phyloP scores from a whole-genome alignment of 306 rosid species.

The Phaseolus lunatus region DNA sequence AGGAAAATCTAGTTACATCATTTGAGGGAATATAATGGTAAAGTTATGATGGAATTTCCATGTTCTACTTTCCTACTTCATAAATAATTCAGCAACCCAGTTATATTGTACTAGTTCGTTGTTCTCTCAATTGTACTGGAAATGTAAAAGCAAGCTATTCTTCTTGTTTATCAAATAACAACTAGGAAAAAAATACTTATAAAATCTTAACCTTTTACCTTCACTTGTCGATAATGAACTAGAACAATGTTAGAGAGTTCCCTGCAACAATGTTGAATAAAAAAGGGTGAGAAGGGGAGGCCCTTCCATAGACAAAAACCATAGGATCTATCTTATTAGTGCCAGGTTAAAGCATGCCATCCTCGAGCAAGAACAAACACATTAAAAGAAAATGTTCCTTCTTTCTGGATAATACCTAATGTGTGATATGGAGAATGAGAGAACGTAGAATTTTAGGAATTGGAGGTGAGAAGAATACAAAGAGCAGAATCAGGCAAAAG shows the following conservation, averaged over 20 bases:
- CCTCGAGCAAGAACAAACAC: slow-evolving; percentile 16
- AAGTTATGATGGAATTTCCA: slow-evolving; percentile 11
- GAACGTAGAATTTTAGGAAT: neutral
- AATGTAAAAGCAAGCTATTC: slow-evolving; percentile 21
- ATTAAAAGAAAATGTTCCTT: neutral
- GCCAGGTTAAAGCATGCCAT: slow-evolving; percentile 31
- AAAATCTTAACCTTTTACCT: slow-evolving; percentile 54
- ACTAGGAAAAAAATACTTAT: slow-evolving; percentile 7
- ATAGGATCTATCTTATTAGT: slow-evolving; percentile 7
- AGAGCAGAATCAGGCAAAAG: slow-evolving; percentile 2
- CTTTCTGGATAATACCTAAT: neutral
- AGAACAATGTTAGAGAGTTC: slow-evolving; percentile 86
- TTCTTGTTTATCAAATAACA: slow-evolving; percentile 12
- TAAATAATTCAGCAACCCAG: neutral
- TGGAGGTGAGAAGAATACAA: neutral
- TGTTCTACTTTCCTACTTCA: slow-evolving; percentile 12
- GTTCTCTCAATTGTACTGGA: slow-evolving; percentile 19
- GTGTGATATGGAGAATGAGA: neutral
- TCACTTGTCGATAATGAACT: slow-evolving; percentile 83
- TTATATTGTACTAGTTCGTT: neutral
- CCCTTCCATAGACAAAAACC: slow-evolving; percentile 24
- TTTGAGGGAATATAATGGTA: neutral
- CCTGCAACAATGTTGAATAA: slow-evolving; percentile 58
- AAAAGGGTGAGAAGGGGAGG: slow-evolving; percentile 42
- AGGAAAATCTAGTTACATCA: neutral